A percentile compares a stretch with the other conserved stretches of the same genome.
phyloP scores from a whole-genome alignment of 2,329 filamentous ascomycete species.

The Tolypocladium album region DNA sequence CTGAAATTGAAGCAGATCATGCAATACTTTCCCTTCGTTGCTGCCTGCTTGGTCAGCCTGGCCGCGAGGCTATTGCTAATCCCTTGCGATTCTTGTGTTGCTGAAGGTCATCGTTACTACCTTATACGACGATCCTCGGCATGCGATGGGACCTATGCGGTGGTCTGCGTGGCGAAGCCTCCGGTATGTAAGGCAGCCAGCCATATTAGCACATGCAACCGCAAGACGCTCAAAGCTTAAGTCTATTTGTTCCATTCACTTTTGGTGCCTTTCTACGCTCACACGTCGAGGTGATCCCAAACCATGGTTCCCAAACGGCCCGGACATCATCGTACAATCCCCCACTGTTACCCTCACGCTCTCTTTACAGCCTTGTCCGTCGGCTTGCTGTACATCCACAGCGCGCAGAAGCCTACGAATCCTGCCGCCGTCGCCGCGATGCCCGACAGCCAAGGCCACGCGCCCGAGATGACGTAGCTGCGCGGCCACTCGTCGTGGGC shows the following conservation, averaged over 20 bases:
- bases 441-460: constrained; percentile 90
- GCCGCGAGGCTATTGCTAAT: too few species aligned
- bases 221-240: background rate
- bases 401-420: constrained; percentile 71
- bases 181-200: too few species aligned
- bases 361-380: constrained; percentile 15
- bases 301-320: background rate
- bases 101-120: too few species aligned
- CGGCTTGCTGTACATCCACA: constrained; percentile 72
- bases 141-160: too few species aligned
- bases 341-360: constrained; percentile 13
- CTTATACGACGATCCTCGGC: too few species aligned
- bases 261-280: background rate
- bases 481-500: constrained; percentile 95
- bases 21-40: too few species aligned
- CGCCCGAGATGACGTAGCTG: constrained; percentile 79
- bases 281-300: background rate
- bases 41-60: background rate
- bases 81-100: too few species aligned
- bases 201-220: background rate
- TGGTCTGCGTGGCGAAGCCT: too few species aligned
- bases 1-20: background rate
- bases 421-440: constrained; percentile 75
- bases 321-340: background rate
- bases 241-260: background rate